phyloP scores from a whole-genome alignment of 2,329 filamentous ascomycete genomes.

The Trichophyton benhamiae region DNA sequence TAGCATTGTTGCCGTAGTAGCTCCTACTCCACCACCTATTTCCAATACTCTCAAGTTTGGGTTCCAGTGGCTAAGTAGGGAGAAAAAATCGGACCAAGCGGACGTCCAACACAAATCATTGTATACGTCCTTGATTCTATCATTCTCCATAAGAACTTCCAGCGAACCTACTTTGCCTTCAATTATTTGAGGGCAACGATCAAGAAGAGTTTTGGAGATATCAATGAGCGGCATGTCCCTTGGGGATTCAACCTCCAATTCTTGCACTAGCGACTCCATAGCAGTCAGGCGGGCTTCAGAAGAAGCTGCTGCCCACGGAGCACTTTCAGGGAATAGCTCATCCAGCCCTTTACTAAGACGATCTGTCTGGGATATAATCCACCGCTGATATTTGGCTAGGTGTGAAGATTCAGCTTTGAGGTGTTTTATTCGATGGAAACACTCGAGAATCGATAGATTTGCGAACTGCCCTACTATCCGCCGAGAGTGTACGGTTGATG shows the following conservation, averaged over 20 bases:
- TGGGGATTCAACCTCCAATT: not conserved
- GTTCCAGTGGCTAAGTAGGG: not conserved
- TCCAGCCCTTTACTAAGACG: not conserved
- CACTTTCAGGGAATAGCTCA: not conserved
- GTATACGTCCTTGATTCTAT: not conserved
- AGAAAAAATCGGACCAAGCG: not conserved
- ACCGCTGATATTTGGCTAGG: not conserved
- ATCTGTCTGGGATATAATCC: not conserved
- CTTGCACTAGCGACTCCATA: not conserved
- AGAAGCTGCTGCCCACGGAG: not conserved
- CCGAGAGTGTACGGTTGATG: not conserved
- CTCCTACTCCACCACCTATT: not conserved
- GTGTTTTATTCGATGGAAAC: not conserved
- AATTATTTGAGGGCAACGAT: not conserved
- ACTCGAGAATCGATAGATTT: not conserved
- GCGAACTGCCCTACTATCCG: not conserved
- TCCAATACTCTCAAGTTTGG: not conserved
- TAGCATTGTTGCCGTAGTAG: not conserved
- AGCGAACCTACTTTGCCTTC: not conserved
- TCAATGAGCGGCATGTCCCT: not conserved
- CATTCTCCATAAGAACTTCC: not conserved
- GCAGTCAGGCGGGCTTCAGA: not conserved
- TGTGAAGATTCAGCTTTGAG: not conserved
- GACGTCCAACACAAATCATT: not conserved
- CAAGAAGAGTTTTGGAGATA: not conserved